phyloP scores from a whole-genome alignment of 2,329 filamentous ascomycete species.

The Arachnomyces sp. region DNA sequence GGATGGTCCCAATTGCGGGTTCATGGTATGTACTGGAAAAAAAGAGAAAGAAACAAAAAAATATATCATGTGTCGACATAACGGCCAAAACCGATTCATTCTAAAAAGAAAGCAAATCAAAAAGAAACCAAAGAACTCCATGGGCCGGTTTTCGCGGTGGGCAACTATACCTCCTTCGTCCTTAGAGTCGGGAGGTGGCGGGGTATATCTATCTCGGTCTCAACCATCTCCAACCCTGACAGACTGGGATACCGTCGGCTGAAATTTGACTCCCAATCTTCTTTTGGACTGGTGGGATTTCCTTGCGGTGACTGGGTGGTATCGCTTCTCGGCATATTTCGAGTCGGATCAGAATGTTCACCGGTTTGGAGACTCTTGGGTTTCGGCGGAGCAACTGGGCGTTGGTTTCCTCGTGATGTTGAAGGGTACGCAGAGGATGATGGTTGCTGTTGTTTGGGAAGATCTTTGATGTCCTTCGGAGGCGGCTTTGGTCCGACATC shows the following conservation, averaged over 20 bases:
- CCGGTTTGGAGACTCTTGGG: constrained; percentile 52
- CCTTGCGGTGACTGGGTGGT: neutral
- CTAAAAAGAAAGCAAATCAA: too few relatives aligned
- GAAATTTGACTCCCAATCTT: constrained; percentile 65
- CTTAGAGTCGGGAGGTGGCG: constrained; percentile 30
- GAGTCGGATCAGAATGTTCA: constrained; percentile 13
- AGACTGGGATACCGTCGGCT: constrained; percentile 81
- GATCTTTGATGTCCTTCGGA: constrained; percentile 7
- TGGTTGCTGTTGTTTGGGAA: constrained; percentile 16
- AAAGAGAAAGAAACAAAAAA: neutral
- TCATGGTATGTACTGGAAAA: neutral
- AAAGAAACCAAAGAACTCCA: too few relatives aligned
- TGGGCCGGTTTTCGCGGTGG: constrained; percentile 8
- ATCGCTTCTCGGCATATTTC: too few relatives aligned
- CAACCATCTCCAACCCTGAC: constrained; percentile 79
- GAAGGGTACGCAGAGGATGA: constrained; percentile 26
- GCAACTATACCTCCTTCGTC: constrained; percentile 35
- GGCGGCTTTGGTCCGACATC: constrained; percentile 4
- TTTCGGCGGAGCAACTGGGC: constrained; percentile 53
- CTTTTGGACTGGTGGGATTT: constrained; percentile 29
- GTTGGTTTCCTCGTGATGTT: constrained; percentile 23
- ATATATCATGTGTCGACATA: neutral
- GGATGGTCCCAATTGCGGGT: too few relatives aligned
- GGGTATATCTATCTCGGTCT: constrained; percentile 51
- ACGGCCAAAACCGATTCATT: too few relatives aligned